Conservation (phyloP, 495 filamentous ascomycete species). For the Viridothelium virens region DNA sequence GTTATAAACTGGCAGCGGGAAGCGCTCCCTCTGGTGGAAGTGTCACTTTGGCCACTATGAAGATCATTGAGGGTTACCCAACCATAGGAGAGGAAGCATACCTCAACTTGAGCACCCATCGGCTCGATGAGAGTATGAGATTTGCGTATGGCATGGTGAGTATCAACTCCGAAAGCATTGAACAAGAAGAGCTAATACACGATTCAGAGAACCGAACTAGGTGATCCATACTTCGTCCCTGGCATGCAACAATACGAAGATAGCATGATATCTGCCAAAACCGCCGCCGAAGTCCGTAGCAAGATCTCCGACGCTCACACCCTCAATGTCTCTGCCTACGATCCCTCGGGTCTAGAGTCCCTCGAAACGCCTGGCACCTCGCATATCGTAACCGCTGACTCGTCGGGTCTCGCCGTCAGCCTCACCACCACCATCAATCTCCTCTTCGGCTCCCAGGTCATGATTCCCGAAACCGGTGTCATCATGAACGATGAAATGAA, state of each 20-base stretch:
- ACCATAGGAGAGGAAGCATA: conserved; percentile 46
- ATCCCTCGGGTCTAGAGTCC: conserved; percentile 28
- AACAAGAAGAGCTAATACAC: background rate
- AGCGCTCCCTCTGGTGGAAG: conserved; percentile 67
- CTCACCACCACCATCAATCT: conserved; percentile 66
- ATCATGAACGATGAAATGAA: conserved; percentile 97
- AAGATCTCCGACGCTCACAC: conserved; percentile 65
- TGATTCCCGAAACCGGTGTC: conserved; percentile 74
- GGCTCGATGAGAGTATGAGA: conserved; percentile 76
- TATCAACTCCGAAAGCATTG: background rate
- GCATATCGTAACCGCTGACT: conserved; percentile 22
- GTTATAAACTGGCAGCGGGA: conserved; percentile 57
- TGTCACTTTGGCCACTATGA: conserved; percentile 64
- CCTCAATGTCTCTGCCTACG: conserved; percentile 36
- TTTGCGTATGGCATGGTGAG: conserved; percentile 70
- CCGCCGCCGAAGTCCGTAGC: conserved; percentile 49
- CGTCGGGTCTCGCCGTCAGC: conserved; percentile 22
- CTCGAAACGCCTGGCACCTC: conserved; percentile 27
- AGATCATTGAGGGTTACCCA: conserved; percentile 67
- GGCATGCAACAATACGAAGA: conserved; percentile 56
- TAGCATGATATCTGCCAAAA: conserved; percentile 54
- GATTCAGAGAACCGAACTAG: conserved; percentile 53
- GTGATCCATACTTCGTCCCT: conserved; percentile 66
- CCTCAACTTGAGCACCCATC: conserved; percentile 62
- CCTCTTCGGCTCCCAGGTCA: conserved; percentile 66